Conservation (phyloP, 163 green algal species). For the Scenedesmus sp. region DNA sequence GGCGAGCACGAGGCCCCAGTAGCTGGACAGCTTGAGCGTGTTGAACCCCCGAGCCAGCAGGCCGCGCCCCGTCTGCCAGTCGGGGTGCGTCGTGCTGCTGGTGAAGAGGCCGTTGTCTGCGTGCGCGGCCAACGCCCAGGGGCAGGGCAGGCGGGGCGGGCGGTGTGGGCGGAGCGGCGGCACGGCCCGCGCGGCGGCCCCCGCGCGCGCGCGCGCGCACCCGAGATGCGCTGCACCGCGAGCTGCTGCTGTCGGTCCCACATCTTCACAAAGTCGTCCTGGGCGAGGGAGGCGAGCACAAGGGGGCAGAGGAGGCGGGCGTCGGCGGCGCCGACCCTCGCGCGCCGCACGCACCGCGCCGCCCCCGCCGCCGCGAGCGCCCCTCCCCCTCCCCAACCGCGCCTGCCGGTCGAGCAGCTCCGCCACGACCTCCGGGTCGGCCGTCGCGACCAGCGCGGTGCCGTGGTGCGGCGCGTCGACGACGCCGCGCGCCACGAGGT, state of each 20-base stretch:
- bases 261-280: too few relatives aligned
- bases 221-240: too few relatives aligned
- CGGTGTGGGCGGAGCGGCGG: background rate
- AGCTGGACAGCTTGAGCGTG: constrained; percentile 16
- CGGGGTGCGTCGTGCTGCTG: background rate
- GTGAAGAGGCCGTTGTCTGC: constrained; percentile 31
- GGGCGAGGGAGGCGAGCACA: too few relatives aligned
- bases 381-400: too few relatives aligned
- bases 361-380: too few relatives aligned
- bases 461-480: background rate
- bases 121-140: background rate
- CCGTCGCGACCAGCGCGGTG: background rate
- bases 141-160: background rate
- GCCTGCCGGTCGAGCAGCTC: background rate
- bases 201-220: too few relatives aligned
- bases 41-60: constrained; percentile 30
- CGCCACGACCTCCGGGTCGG: background rate
- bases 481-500: background rate
- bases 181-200: background rate
- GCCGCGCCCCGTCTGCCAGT: constrained; percentile 34
- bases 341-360: too few relatives aligned
- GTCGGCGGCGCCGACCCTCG: too few relatives aligned
- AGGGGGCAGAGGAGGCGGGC: too few relatives aligned
- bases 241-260: too few relatives aligned
- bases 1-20: background rate